Base-by-base conservation (phyloP, 805 yeast genomes). In the Starmera dryadoides region DNA sequence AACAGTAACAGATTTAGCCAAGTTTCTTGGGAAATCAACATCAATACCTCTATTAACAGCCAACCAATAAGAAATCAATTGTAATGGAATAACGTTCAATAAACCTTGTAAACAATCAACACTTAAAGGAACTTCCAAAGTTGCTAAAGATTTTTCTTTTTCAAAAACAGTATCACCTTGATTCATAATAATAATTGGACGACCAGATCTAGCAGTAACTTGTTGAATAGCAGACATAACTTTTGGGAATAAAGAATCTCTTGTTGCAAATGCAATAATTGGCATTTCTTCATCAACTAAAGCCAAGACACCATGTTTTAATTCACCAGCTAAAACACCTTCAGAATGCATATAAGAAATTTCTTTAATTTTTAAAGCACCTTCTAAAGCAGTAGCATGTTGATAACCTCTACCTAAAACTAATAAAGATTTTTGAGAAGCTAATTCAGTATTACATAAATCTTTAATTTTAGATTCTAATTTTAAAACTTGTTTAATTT, bases 261-360 rank as follows among this genome's bases (percentile, higher is more conserved):
- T 79, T 6, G 99, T 91, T 38, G 97, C 98, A 60, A 93, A 80
- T 4, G 95, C 95, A 63, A 93, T 83, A 50, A 93, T 86, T 44
- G 99, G 99, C 59, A 93, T 71, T 46, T 82, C 73, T 52, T 85
- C 95, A 65, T 93, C 99, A 43, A 93, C 97, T 43, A 93, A 74
- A 7, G 99, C 99, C 56, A 93, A 76, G 25, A 87, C 96, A 67
- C 99, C 99, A 60, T 93, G 99, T 65, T 93, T 93, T 66, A 93
- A 79, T 68, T 93, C 99, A 63, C 98, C 99, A 18, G 99, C 98
- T 49, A 93, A 79, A 39, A 93, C 96, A 71, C 98, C 99, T 69
- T 93, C 99, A 17, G 97, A 87, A 63, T 93, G 99, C 87, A 93
- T 93, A 64, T 93, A 93, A 3, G 98, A 91, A 46, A 93, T 93